Base-by-base conservation (phyloP, 2,329 filamentous ascomycete genomes). In the Trichoderma harzianum region DNA sequence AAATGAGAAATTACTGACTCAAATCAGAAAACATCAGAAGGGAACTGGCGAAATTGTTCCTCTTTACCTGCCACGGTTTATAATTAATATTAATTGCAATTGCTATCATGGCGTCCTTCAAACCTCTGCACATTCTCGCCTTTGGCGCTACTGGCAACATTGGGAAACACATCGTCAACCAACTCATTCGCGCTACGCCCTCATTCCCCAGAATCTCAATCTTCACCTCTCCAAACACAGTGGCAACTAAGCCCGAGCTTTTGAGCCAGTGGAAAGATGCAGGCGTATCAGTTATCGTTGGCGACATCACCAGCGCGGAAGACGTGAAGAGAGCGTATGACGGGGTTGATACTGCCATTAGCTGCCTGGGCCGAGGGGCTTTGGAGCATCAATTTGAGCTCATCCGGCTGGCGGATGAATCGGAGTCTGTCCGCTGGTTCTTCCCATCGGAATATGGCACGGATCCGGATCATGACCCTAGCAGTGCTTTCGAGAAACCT, bases 401-500 rank as follows among this genome's bases (percentile, higher is more conserved):
- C n/a, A 85, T 93, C 66, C 82, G 82, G 57, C 82, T 90, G 28
- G 90, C 91, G 14, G 87, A 88, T 51, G 79, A 84, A 68, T 85
- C 85, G 0, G 78, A 81, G 2, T 84, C 80, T 28, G 86, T 92
- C 36, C 85, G 86, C 73, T 88, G 88, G 83, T 91, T 93, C 82
- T 87, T 91, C 74, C 90, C 91, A 0, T 91, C 88, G 8, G 90
- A 92, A 78, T 92, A 90, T 76, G 89, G 88, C 70, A 92, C 88
- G 2, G 90, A 90, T 76, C 87, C 90, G 61, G 90, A 90, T 77
- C 90, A 91, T 76, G 82, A 84, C 26, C 83, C 88, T 1, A 77
- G 84, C 26, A 92, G 90, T 16, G 83, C 84, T 3, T 75, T 80
- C 10, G 91, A 93, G 80, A 88, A 86, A 76, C 90, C 91, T 3